Evolutionary conservation across 2,329 filamentous ascomycete genomes (phyloP).

Genomic region (Epichloe glyceriae): DNA sequence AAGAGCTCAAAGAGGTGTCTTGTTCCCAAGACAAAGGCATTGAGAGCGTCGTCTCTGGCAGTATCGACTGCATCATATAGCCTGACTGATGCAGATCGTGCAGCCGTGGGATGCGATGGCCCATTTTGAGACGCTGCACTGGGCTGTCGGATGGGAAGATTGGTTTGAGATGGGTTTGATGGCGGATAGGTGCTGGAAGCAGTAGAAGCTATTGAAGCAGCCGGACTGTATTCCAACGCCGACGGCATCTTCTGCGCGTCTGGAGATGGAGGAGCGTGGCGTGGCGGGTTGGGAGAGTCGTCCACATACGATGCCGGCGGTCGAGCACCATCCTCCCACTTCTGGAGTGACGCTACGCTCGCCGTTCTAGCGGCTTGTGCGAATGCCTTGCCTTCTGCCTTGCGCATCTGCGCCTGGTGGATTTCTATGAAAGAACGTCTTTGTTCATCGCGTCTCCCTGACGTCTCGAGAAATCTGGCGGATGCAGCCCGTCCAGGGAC

Average conservation of each 20-base stretch:
- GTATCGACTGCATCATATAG: slow-evolving; percentile 29
- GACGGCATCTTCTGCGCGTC: slow-evolving; percentile 14
- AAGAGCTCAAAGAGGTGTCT: slow-evolving; percentile 67
- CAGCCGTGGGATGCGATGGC: slow-evolving; percentile 11
- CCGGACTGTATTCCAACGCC: slow-evolving; percentile 28
- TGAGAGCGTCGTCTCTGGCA: slow-evolving; percentile 51
- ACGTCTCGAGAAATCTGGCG: slow-evolving; percentile 30
- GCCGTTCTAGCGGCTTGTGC: slow-evolving; percentile 31
- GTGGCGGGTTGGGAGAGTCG: slow-evolving; percentile 15
- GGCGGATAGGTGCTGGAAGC: slow-evolving; percentile 17
- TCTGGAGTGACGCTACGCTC: slow-evolving; percentile 20
- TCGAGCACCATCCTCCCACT: slow-evolving; percentile 18
- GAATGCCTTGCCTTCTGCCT: slow-evolving; percentile 46
- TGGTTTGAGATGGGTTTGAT: slow-evolving; percentile 7
- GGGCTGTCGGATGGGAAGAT: slow-evolving; percentile 11
- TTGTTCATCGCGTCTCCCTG: slow-evolving; percentile 33
- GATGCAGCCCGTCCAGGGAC: slow-evolving; percentile 21
- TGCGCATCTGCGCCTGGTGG: slow-evolving; percentile 46
- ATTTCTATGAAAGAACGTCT: slow-evolving; percentile 45
- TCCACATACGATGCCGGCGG: slow-evolving; percentile 8
- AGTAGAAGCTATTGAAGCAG: slow-evolving; percentile 23
- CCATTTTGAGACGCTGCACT: slow-evolving; percentile 15
- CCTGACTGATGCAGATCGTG: slow-evolving; percentile 23
- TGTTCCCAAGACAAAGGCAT: slow-evolving; percentile 57
- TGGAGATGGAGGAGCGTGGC: slow-evolving; percentile 15